A percentile compares a stretch with the other conserved stretches of the same genome.
phyloP scores from a whole-genome alignment of 208 protist genomes.

The Tritrichomonas musculus region DNA sequence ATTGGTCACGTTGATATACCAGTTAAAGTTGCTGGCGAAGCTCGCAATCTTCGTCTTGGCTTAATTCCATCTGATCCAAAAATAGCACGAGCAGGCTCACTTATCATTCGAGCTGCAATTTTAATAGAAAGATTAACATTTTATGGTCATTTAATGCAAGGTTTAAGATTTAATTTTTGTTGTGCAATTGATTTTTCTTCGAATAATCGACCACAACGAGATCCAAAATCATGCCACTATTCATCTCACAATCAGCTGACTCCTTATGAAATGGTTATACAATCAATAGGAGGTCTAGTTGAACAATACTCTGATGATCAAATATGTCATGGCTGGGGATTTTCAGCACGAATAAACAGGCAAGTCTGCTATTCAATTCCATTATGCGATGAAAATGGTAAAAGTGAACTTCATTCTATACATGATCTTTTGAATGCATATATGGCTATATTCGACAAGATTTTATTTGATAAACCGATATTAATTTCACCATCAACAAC shows the following conservation, averaged over 20 bases:
- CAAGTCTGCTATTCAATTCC: background rate
- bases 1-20: background rate
- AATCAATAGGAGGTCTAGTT: background rate
- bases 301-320: background rate
- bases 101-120: background rate
- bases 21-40: background rate
- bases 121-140: background rate
- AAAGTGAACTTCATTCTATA: background rate
- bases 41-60: background rate
- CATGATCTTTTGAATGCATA: background rate
- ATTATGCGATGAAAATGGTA: background rate
- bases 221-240: background rate
- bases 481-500: background rate
- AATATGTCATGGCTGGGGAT: background rate
- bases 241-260: background rate
- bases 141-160: background rate
- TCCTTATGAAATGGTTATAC: background rate
- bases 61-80: background rate
- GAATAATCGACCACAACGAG: background rate
- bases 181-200: conserved; percentile 4
- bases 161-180: background rate
- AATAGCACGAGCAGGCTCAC: background rate
- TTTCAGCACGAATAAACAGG: background rate
- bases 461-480: background rate
- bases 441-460: background rate